A percentile compares a stretch with the other conserved stretches of the same genome.
These are phyloP conservation scores for Malassezia cuniculi DNA, from an alignment of 1,284 basidiomycete genomes.

Conservation along the genomic window DNA sequence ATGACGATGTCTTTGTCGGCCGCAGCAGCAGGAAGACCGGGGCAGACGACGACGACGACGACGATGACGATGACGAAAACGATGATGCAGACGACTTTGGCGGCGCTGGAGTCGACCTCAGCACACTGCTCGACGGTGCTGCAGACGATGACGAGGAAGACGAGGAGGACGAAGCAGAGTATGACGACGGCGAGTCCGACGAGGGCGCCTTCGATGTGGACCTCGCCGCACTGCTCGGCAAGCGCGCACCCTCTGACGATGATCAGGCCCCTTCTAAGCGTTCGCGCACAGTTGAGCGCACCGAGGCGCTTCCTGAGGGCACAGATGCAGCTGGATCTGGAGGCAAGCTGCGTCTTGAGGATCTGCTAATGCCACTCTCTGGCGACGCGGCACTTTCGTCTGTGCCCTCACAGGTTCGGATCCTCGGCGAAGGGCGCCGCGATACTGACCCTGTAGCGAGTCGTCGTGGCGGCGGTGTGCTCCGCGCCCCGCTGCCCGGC, in stretches of 20 bases:
- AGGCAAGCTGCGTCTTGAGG: slow-evolving; percentile 50
- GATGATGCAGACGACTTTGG: slow-evolving; percentile 27
- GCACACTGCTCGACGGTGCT: slow-evolving; percentile 32
- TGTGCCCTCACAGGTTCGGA: slow-evolving; percentile 25
- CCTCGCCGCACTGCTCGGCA: slow-evolving; percentile 3
- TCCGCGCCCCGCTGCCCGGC: slow-evolving; percentile 73
- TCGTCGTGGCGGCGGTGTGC: slow-evolving; percentile 52
- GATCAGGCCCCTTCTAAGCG: slow-evolving; percentile 23
- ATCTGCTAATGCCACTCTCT: slow-evolving; percentile 58
- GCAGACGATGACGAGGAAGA: slow-evolving; percentile 19
- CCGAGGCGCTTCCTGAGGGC: slow-evolving; percentile 60
- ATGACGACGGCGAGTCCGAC: slow-evolving; percentile 17
- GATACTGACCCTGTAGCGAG: slow-evolving; percentile 49
- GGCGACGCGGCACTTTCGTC: slow-evolving; percentile 25
- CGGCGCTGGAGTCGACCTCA: slow-evolving; percentile 33
- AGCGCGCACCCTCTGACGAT: background rate
- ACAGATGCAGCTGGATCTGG: slow-evolving; percentile 43
- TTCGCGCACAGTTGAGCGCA: slow-evolving; percentile 60
- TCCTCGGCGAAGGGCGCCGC: slow-evolving; percentile 11
- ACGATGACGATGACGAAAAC: slow-evolving; percentile 12
- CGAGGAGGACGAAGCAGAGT: slow-evolving; percentile 21
- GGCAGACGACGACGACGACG: slow-evolving; percentile 14
- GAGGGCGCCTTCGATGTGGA: slow-evolving; percentile 2
- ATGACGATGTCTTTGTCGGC: slow-evolving; percentile 22
- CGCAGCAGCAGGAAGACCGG: slow-evolving; percentile 2